phyloP scores from a whole-genome alignment of 176 grass and related monocot genomes.

The Areca catechu region DNA sequence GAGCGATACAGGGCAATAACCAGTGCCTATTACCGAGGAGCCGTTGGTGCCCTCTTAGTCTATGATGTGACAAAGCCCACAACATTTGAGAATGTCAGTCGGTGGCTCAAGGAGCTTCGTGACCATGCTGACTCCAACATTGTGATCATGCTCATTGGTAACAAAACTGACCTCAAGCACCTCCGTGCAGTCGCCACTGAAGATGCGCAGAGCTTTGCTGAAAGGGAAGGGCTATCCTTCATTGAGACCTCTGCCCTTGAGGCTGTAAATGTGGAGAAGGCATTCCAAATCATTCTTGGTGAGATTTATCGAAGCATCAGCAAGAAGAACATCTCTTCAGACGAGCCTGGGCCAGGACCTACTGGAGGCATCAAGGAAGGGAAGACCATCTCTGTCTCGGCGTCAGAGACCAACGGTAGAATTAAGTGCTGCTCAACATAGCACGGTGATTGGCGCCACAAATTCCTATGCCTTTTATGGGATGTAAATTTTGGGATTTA shows the following conservation, averaged over 20 bases:
- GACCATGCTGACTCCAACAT: constrained; percentile 8
- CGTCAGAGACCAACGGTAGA: background rate
- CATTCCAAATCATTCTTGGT: constrained; percentile 2
- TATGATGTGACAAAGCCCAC: constrained; percentile 8
- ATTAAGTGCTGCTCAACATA: constrained; percentile 4
- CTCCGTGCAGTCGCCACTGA: background rate
- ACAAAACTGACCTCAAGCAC: constrained; percentile 6
- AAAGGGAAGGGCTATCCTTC: constrained; percentile 2
- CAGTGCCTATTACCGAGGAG: constrained; percentile 10
- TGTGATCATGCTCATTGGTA: constrained; percentile 5
- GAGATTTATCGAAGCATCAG: constrained; percentile 9
- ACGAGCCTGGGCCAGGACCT: background rate
- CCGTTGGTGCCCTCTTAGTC: background rate
- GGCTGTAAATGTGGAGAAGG: constrained; percentile 10
- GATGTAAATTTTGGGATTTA: constrained; percentile 1
- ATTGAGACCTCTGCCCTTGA: constrained; percentile 9
- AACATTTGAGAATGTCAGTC: constrained; percentile 3
- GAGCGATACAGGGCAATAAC: constrained; percentile 11
- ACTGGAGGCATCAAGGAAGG: background rate
- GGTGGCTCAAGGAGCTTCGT: constrained; percentile 12
- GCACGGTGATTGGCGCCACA: background rate
- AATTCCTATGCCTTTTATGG: background rate
- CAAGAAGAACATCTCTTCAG: constrained; percentile 5
- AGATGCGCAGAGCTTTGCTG: constrained; percentile 1
- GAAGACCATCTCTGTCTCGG: constrained; percentile 1